Conservation (phyloP, 1,284 basidiomycete genomes). For the Inonotus obliquus region DNA sequence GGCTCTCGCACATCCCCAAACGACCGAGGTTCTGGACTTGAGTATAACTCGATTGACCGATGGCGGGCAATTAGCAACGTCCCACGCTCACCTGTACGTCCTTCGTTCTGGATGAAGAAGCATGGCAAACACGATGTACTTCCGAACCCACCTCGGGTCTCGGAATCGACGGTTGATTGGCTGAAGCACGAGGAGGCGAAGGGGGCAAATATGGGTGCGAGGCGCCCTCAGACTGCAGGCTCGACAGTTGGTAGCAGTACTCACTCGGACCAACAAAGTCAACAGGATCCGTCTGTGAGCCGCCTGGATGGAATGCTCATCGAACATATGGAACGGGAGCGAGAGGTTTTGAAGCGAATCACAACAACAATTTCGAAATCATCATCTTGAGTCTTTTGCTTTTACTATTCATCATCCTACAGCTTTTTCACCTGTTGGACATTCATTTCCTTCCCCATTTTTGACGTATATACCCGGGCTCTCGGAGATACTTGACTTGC, state of each 20-base stretch:
- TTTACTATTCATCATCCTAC: neutral
- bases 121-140: slow-evolving; percentile 5
- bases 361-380: slow-evolving; percentile 38
- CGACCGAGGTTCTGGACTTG: neutral
- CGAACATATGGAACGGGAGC: slow-evolving; percentile 67
- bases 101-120: slow-evolving; percentile 6
- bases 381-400: slow-evolving; percentile 17
- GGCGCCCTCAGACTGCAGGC: slow-evolving; percentile 8
- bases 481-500: slow-evolving; percentile 14
- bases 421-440: neutral
- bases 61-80: neutral
- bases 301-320: slow-evolving; percentile 69
- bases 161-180: slow-evolving; percentile 14
- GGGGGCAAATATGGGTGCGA: neutral
- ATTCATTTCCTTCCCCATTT: slow-evolving; percentile 4
- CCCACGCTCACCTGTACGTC: neutral
- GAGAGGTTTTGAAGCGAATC: slow-evolving; percentile 67
- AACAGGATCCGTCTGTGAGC: slow-evolving; percentile 49
- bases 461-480: slow-evolving; percentile 16
- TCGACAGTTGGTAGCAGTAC: neutral
- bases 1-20: neutral
- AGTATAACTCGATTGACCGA: neutral
- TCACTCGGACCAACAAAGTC: slow-evolving; percentile 28
- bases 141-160: slow-evolving; percentile 7
- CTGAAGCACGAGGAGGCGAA: slow-evolving; percentile 6